Base-by-base conservation (phyloP, 768 basidiomycete genomes). In the Agaricus blazei region DNA sequence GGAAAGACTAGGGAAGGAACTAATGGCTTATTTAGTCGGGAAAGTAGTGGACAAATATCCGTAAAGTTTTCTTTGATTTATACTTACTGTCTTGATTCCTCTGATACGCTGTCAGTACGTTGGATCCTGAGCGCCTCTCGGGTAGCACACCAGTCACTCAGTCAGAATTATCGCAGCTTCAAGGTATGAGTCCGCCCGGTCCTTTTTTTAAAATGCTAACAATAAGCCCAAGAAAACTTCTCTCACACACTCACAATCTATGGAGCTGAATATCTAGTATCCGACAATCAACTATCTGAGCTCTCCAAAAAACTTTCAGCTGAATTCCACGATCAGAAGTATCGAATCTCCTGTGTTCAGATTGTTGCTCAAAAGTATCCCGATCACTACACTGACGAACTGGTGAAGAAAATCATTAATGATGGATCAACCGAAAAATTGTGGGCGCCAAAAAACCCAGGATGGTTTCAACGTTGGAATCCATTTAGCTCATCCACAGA, bases 311-410 rank as follows among this genome's bases (percentile, higher is more conserved):
- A 48, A 19, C 28, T 57, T 9, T 19, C 45, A 23, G 9, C 14
- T 7, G 37, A 14, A 4, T 51, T 51, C 15, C 50, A 28, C 28
- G 50, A 51, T 8, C 44, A 51, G 15, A 51, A 51, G 37, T 40
- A 29, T 14, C 51, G 50, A 11, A 36, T 57, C 12, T 38, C 51
- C 15, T 48, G 51, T 19, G 56, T 57, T 11, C 56, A 4, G 1
- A 34, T 51, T 4, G 9, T 57, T 12, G 9, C 26, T 2, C 14
- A 40, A 14, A 51, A 48, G 11, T 52, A 45, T 15, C 44, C 5
- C 24, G 11, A 45, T 3, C 38, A 49, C 15, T 50, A 56, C 31
- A n/a, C 34, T 42, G 54, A 56, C 3, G 19, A 24, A 2, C 5
- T 50, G 8, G 48, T 50, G 3, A 40, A 19, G 12, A 19, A 28